These are phyloP conservation scores for Neurospora hispaniola DNA, from an alignment of 495 filamentous ascomycete genomes.

Conservation along the genomic window DNA sequence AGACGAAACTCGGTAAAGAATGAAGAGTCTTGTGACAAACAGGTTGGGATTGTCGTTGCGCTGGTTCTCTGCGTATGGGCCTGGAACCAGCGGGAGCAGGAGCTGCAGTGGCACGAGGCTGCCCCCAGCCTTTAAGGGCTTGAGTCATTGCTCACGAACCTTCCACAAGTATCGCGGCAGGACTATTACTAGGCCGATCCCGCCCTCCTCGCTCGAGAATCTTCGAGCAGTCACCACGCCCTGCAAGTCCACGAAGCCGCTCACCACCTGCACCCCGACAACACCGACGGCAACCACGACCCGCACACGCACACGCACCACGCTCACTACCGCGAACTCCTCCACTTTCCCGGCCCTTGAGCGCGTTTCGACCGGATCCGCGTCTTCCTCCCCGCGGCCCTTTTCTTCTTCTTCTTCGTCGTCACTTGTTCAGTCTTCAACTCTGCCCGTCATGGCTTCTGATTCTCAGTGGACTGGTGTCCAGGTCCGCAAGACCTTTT, in stretches of 20 bases:
- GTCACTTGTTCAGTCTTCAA: constrained; percentile 13
- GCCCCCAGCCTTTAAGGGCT: constrained; percentile 21
- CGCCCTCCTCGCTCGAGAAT: constrained; percentile 23
- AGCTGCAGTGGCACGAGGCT: constrained; percentile 13
- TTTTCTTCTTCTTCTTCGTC: neutral
- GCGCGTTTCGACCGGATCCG: neutral
- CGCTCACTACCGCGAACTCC: neutral
- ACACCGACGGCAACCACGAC: neutral
- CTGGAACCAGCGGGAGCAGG: constrained; percentile 12
- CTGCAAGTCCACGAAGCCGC: neutral
- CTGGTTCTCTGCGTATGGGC: constrained; percentile 5
- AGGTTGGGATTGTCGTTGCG: constrained; percentile 5
- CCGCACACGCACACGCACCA: neutral
- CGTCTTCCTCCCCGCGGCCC: neutral
- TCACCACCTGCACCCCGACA: constrained; percentile 4
- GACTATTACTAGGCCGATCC: constrained; percentile 19
- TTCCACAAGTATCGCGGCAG: constrained; percentile 18
- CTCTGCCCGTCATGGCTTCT: constrained; percentile 27
- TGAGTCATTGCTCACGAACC: constrained; percentile 31
- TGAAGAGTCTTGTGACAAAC: neutral
- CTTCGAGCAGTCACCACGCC: constrained; percentile 23
- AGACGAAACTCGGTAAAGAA: neutral
- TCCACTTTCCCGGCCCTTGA: neutral
- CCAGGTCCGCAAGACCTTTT: constrained; percentile 64
- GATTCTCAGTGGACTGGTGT: constrained; percentile 51